phyloP scores from a whole-genome alignment of 371 early-diverging fungal genomes.

The Mucor sp. region DNA sequence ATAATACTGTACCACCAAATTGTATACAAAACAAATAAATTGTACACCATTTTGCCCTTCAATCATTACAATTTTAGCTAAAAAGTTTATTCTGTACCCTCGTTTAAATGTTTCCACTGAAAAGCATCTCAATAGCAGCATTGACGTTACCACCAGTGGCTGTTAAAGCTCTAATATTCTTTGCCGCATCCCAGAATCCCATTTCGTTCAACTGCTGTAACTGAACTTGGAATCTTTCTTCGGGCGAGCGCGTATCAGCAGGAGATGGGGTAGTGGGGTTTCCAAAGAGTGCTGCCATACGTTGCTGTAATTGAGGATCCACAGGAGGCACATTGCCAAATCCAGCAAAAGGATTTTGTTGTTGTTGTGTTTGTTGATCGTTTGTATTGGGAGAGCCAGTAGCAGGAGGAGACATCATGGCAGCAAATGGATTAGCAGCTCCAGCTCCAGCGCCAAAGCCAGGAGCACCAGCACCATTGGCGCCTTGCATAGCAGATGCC shows the following conservation, averaged over 20 bases:
- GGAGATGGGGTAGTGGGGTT: constrained; percentile 34
- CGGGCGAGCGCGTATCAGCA: constrained; percentile 68
- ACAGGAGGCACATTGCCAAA: constrained; percentile 51
- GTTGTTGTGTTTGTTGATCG: constrained; percentile 23
- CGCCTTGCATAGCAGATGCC: constrained; percentile 65
- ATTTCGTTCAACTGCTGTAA: constrained; percentile 94
- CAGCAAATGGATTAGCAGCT: constrained; percentile 2
- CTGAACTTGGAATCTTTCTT: constrained; percentile 89
- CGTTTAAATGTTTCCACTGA: constrained; percentile 39
- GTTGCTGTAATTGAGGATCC: constrained; percentile 52
- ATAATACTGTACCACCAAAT: too few relatives aligned
- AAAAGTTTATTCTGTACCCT: neutral
- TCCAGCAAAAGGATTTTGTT: constrained; percentile 69
- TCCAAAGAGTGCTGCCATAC: constrained; percentile 45
- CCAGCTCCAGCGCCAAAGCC: constrained; percentile 35
- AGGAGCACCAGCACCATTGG: constrained; percentile 38
- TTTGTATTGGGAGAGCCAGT: constrained; percentile 5
- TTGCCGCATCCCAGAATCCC: constrained; percentile 92
- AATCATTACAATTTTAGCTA: neutral
- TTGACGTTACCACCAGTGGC: constrained; percentile 90
- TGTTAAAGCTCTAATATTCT: constrained; percentile 89
- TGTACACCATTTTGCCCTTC: too few relatives aligned
- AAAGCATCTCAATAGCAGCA: constrained; percentile 90
- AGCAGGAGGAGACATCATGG: constrained; percentile 3
- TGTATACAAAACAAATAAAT: too few relatives aligned